These are phyloP conservation scores for Andrographis paniculata DNA, from an alignment of 305 asterid genomes.

Conservation along the genomic window DNA sequence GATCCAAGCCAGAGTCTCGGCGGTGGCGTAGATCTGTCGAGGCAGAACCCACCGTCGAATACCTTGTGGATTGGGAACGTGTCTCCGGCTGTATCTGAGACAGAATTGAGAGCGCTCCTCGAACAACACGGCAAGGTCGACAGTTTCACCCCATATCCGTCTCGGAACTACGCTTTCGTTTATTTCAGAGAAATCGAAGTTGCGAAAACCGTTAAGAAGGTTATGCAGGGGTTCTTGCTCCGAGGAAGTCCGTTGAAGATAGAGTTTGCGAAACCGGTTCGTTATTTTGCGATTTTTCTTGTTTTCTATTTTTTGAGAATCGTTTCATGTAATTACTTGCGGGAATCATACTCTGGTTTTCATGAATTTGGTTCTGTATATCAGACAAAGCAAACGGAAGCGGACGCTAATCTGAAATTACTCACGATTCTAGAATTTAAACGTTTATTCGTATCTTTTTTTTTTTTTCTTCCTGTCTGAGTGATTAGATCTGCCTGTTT, in stretches of 20 bases:
- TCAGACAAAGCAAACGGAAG: background rate
- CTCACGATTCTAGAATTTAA: slow-evolving; percentile 16
- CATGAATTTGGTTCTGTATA: slow-evolving; percentile 5
- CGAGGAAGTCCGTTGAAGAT: slow-evolving; percentile 59
- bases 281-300: slow-evolving; percentile 35
- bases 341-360: slow-evolving; percentile 8
- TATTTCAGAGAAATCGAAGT: slow-evolving; percentile 53
- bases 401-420: slow-evolving; percentile 1
- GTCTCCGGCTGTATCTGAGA: slow-evolving; percentile 52
- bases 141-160: slow-evolving; percentile 58
- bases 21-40: slow-evolving; percentile 20
- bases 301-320: slow-evolving; percentile 9
- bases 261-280: slow-evolving; percentile 96
- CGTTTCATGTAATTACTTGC: background rate
- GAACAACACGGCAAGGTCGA: slow-evolving; percentile 61
- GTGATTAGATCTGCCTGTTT: no score
- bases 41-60: slow-evolving; percentile 53
- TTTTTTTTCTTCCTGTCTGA: no score
- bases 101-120: slow-evolving; percentile 52
- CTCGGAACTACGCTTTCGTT: slow-evolving; percentile 75
- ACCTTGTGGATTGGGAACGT: slow-evolving; percentile 89
- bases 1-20: slow-evolving; percentile 23
- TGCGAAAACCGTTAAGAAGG: slow-evolving; percentile 63
- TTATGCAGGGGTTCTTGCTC: slow-evolving; percentile 57
- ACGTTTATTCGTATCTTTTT: no score